Base-by-base conservation (phyloP, 2,329 filamentous ascomycete genomes). In the Clarireedia paspali region DNA sequence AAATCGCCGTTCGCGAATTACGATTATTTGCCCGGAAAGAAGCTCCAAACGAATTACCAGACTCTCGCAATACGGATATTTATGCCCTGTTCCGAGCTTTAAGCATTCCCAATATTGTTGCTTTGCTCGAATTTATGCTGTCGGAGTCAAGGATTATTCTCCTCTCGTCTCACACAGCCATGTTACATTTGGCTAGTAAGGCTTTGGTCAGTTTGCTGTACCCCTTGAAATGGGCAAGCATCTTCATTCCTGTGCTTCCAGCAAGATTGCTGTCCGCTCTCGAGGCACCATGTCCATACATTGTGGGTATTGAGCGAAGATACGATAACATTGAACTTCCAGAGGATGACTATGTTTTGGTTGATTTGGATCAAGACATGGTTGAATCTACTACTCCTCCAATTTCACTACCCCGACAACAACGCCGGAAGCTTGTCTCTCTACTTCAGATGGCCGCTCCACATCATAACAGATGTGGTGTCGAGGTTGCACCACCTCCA, bases 111-210 rank as follows among this genome's bases (percentile, higher is more conserved):
- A 97, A 99, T 70, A 88, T 99, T 57, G 83, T 99, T 59, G 85
- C 89, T 20, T 78, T 99, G 23, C 91, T 96, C 68, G 94, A 99
- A 75, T 96, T 92, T 71, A 88, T 90, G 62, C 80, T 99, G 70
- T 82, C 89, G 1, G 94, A 99, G 74, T 94, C 91, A 46, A 88
- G 92, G 57, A 96, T 99, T 71, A 96, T 99, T 68, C 85, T 99
- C 62, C 78, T 97, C 20, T 97, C 94, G 7, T 96, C 91, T 1
- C 91, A 99, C 70, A 94, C 92, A 1, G 87, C 91, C 50, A 97
- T 99, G 94, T 79, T 99, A 57, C 91, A 97, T 67, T 80, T 97
- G 46, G 92, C 91, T 38, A 95, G 88, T 66, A 85, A 91, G 70
- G 91, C 92, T n/a, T 75, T 97, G 56, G 82, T 83, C 34, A 91